These are phyloP conservation scores for Boletus sp. DNA, from an alignment of 1,284 basidiomycete species.

Conservation along the genomic window DNA sequence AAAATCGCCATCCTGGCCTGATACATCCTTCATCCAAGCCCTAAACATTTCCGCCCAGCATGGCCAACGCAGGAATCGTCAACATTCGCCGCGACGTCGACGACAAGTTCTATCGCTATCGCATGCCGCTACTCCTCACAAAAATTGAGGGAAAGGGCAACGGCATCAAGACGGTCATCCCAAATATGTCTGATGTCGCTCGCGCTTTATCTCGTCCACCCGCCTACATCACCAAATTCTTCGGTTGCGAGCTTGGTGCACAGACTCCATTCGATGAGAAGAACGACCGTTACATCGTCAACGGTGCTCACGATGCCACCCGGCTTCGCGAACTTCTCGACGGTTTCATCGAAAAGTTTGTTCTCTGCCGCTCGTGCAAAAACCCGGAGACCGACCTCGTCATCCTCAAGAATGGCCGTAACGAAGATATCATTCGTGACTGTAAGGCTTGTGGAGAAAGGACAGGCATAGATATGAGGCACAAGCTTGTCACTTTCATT, in stretches of 20 bases:
- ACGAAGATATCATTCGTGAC: constrained; percentile 88
- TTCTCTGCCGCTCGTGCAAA: constrained; percentile 97
- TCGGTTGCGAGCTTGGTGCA: constrained; percentile 97
- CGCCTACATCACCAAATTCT: constrained; percentile 97
- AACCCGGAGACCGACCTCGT: constrained; percentile 98
- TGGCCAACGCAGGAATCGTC: constrained; percentile 82
- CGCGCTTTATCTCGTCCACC: constrained; percentile 93
- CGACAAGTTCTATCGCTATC: constrained; percentile 88
- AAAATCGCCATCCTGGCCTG: not conserved
- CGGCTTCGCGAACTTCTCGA: constrained; percentile 96
- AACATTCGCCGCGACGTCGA: constrained; percentile 99
- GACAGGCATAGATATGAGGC: constrained; percentile 92
- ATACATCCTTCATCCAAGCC: constrained; percentile 41
- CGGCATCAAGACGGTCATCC: constrained; percentile 98
- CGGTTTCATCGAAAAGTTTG: constrained; percentile 96
- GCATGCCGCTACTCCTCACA: constrained; percentile 92
- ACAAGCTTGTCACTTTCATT: constrained; percentile 96
- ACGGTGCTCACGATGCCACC: constrained; percentile 90
- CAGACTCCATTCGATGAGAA: constrained; percentile 97
- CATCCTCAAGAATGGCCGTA: constrained; percentile 70
- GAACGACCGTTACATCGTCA: constrained; percentile 98
- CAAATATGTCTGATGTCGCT: constrained; percentile 98
- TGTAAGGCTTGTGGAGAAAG: constrained; percentile 98
- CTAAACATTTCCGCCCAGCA: constrained; percentile 61
- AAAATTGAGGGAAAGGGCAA: constrained; percentile 99